Base-by-base conservation (phyloP, 2,329 filamentous ascomycete genomes). In the Volutella citrinella region DNA sequence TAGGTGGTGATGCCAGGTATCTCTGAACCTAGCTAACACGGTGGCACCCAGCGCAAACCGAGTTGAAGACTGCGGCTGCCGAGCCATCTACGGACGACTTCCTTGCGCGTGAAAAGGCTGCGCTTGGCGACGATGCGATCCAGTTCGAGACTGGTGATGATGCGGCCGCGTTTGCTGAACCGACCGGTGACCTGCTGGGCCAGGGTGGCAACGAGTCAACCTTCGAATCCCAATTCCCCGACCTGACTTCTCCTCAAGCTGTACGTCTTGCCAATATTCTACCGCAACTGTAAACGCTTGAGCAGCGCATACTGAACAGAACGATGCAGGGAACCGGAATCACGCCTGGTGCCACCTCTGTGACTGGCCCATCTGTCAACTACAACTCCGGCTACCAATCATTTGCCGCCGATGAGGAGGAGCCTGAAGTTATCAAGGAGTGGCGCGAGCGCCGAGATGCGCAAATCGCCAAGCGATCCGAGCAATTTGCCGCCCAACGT, bases 391-490 rank as follows among this genome's bases (percentile, higher is more conserved):
- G 76, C 43, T 80, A 70, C 58, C 68, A 74, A 46, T 70, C 80
- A 36, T 72, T 71, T 38, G 69, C 65, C 23, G 62, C 68, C 41
- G 75, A 86, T 38, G 89, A 95, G 55, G 80, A 88, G 57, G 93
- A 97, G 64, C 81, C 91, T 13, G 86, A 95, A 49, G 84, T 94
- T 14, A 83, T 96, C 61, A 83, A 78, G 69, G 78, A 90, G 70
- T 98, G 93, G 93, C 86, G 93, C 56, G 86, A 91, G 65, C 84
- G 85, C 56, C 84, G 93, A 47, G 87, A 95, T 55, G 80, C 84
- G 23, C 80, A 83, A 57, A 84, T 94, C 48, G 74, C 83, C 52
- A 89, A 90, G 64, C 87, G 91, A 54, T 83, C 87, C 46, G 82
- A 95, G 63, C 80, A 91, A 48, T 91, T 91, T 34, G 79, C 81